Percentiles rank a stretch among this genome's conserved stretches.
phyloP scores from a whole-genome alignment of 495 filamentous ascomycete genomes.

The Daldinia childiae region DNA sequence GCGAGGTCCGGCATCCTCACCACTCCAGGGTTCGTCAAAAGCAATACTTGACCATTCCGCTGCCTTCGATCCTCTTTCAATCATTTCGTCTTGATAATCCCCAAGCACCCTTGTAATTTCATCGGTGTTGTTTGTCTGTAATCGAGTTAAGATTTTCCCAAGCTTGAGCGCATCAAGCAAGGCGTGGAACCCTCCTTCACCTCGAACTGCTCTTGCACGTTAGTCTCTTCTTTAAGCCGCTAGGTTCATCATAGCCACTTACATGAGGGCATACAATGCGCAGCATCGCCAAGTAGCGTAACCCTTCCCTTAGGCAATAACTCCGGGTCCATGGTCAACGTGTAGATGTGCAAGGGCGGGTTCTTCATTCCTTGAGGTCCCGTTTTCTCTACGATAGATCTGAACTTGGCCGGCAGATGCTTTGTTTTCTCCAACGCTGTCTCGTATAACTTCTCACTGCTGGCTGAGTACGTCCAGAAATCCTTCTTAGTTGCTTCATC shows the following conservation, averaged over 20 bases:
- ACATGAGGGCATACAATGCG: constrained; percentile 68
- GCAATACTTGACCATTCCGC: constrained; percentile 34
- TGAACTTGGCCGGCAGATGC: constrained; percentile 32
- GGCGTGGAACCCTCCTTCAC: constrained; percentile 40
- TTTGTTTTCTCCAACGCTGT: constrained; percentile 38
- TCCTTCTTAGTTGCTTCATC: constrained; percentile 32
- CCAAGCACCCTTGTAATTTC: constrained; percentile 30
- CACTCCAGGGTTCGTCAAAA: constrained; percentile 33
- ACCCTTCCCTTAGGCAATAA: constrained; percentile 50
- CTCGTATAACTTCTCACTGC: constrained; percentile 34
- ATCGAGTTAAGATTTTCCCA: constrained; percentile 17
- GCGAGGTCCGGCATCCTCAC: constrained; percentile 7
- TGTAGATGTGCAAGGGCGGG: constrained; percentile 30
- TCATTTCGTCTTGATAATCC: constrained; percentile 35
- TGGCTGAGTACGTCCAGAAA: constrained; percentile 40
- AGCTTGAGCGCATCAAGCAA: constrained; percentile 39
- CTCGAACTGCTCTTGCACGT: constrained; percentile 25
- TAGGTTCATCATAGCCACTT: constrained; percentile 23
- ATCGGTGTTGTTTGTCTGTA: constrained; percentile 17
- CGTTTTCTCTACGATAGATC: constrained; percentile 38
- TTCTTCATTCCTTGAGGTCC: constrained; percentile 30
- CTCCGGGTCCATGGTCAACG: constrained; percentile 31
- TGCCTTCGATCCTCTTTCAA: constrained; percentile 34
- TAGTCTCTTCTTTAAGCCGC: neutral
- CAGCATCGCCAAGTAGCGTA: constrained; percentile 60